phyloP scores from a whole-genome alignment of 2,329 filamentous ascomycete genomes.

The Atkinsonella texensis region DNA sequence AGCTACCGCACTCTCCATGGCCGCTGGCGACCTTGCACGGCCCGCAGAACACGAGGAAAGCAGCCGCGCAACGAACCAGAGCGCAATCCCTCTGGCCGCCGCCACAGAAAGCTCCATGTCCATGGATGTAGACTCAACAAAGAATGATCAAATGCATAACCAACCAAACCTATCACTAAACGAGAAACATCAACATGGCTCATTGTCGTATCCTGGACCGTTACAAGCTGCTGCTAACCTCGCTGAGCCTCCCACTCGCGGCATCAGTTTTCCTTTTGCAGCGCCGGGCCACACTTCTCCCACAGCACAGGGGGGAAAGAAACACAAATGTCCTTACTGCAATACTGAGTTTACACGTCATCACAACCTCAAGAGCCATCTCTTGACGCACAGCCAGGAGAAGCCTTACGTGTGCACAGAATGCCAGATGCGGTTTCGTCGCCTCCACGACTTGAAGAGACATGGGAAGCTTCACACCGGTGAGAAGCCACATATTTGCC shows the following conservation, averaged over 20 bases:
- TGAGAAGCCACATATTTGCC: constrained; percentile 88
- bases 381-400: constrained; percentile 95
- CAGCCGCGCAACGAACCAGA: constrained; percentile 18
- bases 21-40: constrained; percentile 21
- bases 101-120: constrained; percentile 39
- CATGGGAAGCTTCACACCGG: constrained; percentile 95
- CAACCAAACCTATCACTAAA: constrained; percentile 36
- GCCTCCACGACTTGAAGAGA: constrained; percentile 88
- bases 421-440: constrained; percentile 85
- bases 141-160: constrained; percentile 22
- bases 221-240: constrained; percentile 31
- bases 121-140: constrained; percentile 41
- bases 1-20: constrained; percentile 20
- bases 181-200: constrained; percentile 36
- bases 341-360: constrained; percentile 93
- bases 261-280: constrained; percentile 46
- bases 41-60: constrained; percentile 32
- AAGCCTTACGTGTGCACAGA: constrained; percentile 91
- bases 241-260: constrained; percentile 33
- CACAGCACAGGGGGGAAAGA: constrained; percentile 56
- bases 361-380: constrained; percentile 93
- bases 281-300: constrained; percentile 34
- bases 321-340: constrained; percentile 95
- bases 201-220: constrained; percentile 43
- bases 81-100: constrained; percentile 28